These are phyloP conservation scores for Taiozyma sp. DNA, from an alignment of 1,139 yeast genomes.

Conservation along the genomic window DNA sequence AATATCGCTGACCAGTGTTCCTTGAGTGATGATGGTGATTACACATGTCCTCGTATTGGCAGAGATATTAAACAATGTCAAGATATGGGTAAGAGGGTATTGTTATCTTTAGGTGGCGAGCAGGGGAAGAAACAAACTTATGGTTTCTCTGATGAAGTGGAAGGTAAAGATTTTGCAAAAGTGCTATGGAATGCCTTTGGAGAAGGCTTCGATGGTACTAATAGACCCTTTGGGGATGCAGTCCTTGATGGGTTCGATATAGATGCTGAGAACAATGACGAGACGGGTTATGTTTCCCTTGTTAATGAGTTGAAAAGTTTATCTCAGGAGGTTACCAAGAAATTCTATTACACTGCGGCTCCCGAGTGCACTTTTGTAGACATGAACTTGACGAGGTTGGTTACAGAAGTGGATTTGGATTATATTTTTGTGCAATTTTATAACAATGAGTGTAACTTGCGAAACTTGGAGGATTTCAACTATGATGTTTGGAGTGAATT, in stretches of 20 bases:
- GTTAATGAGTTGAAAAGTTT: conserved; percentile 32
- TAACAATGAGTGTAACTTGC: conserved; percentile 65
- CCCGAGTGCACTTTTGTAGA: conserved; percentile 89
- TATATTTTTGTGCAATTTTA: conserved; percentile 81
- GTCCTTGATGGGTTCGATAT: conserved; percentile 59
- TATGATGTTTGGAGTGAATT: conserved; percentile 67
- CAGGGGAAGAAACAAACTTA: conserved; percentile 30
- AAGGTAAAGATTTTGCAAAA: conserved; percentile 58
- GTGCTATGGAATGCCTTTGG: conserved; percentile 76
- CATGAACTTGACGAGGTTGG: conserved; percentile 54
- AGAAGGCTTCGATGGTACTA: conserved; percentile 32
- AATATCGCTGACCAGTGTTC: conserved; percentile 17
- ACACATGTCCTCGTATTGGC: conserved; percentile 35
- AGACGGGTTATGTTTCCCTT: conserved; percentile 50
- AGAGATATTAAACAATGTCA: conserved; percentile 69
- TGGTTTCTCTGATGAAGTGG: conserved; percentile 54
- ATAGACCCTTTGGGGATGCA: conserved; percentile 65
- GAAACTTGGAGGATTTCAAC: conserved; percentile 44
- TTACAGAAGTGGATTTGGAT: conserved; percentile 55
- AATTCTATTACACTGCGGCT: conserved; percentile 66
- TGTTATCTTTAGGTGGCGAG: conserved; percentile 79
- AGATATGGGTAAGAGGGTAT: conserved; percentile 55
- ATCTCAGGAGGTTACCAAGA: conserved; percentile 21
- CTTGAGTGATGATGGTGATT: conserved; percentile 6
- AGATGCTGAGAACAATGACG: conserved; percentile 48